Evolutionary conservation across 1,139 yeast genomes (phyloP), one percentile per base, ranked within the genome.

Genomic region (Yamadazyma atmosphaerica): DNA sequence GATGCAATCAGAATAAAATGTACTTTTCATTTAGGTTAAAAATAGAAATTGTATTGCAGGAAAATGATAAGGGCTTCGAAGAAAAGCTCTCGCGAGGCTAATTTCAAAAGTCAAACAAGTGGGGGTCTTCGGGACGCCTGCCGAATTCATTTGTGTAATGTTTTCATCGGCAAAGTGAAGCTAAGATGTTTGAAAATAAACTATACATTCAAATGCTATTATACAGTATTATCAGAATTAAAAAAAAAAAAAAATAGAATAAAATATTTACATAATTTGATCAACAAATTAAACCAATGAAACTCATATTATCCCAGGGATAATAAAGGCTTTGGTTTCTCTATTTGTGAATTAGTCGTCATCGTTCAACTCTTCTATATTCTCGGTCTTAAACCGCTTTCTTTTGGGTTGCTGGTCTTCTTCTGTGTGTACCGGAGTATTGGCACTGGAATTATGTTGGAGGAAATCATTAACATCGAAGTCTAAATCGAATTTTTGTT

Each of bases 391-490:
- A 21, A 41, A 42, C 34, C 34, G 33, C 31, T 48, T 47, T 18
- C 45, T 29, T 32, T 35, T 47, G 13, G 51, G 51, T 24, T 56
- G 56, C 32, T 48, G 43, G 17, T 56, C 50, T 33, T 58, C 61
- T 27, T 50, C 54, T 25, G 49, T 47, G n/a, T 34, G 26, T 16
- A 32, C 30, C 2, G 49, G 47, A 8, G 54, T 47, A 33, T 45
- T 44, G 0, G 39, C 43, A 22, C 36, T 36, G 12, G 46, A 40
- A 14, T 39, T 35, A 18, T 29, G 26, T 12, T 42, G 39, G 31
- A 67, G 51, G 44, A 68, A 68, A 40, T 68, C 70, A 42, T 61
- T 63, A 15, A 68, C 70, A 46, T 67, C 72, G 47, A 68, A 68
- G 16, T 61, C 71, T 26, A 64, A 65, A 34, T 61, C 56, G 27